phyloP scores from a whole-genome alignment of 768 basidiomycete species.

The Strobilomyces echinocephalus region DNA sequence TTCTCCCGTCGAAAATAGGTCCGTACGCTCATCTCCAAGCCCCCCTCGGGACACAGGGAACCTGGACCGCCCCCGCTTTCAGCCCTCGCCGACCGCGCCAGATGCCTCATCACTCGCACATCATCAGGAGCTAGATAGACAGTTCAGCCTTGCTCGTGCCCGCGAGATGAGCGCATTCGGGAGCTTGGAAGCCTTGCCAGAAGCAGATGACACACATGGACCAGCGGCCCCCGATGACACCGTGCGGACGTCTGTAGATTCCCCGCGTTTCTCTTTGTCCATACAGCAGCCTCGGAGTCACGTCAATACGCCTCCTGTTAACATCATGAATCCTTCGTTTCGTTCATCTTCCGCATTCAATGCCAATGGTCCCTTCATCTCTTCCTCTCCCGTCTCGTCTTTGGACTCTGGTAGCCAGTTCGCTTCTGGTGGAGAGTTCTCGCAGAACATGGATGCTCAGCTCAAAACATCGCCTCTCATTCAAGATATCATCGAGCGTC shows the following conservation, averaged over 20 bases:
- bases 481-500: conserved; percentile 70
- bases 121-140: conserved; percentile 43
- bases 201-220: conserved; percentile 49
- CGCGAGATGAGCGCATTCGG: conserved; percentile 50
- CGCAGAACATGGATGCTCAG: conserved; percentile 60
- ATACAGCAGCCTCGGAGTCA: conserved; percentile 37
- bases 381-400: conserved; percentile 76
- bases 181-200: conserved; percentile 49
- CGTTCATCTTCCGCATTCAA: conserved; percentile 43
- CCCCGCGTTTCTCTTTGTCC: conserved; percentile 38
- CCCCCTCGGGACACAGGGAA: conserved; percentile 40
- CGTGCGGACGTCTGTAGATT: conserved; percentile 22
- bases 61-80: conserved; percentile 30
- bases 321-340: conserved; percentile 29
- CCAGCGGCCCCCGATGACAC: conserved; percentile 27
- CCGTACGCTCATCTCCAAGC: conserved; percentile 66
- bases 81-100: conserved; percentile 32
- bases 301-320: conserved; percentile 45
- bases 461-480: conserved; percentile 73
- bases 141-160: conserved; percentile 37
- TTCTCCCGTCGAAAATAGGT: conserved; percentile 62
- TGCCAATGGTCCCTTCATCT: conserved; percentile 44
- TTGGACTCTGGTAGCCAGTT: conserved; percentile 69
- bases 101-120: conserved; percentile 48
- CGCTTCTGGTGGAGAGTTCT: conserved; percentile 43